These are phyloP conservation scores for Crithidia mellificae DNA, from an alignment of 208 protist genomes.

Conservation along the genomic window DNA sequence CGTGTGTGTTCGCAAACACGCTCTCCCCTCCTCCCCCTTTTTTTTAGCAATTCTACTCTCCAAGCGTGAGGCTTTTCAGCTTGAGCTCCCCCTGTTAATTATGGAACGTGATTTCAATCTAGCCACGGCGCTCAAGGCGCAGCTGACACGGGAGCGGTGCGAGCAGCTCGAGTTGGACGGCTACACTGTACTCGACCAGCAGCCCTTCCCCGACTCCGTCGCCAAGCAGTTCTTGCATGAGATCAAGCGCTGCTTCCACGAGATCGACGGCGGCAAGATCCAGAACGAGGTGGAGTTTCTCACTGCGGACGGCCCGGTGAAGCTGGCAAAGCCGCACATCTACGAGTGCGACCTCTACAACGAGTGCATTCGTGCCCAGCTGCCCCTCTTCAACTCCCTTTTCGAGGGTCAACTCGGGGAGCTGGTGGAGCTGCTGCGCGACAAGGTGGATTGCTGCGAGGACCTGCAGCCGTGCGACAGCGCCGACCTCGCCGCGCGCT, in stretches of 20 bases:
- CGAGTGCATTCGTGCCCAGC: conserved; percentile 25
- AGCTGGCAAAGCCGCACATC: conserved; percentile 53
- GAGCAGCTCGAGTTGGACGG: conserved; percentile 48
- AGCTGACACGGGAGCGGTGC: conserved; percentile 35
- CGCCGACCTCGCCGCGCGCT: conserved; percentile 13
- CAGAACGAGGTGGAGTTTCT: conserved; percentile 53
- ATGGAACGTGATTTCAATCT: conserved; percentile 17
- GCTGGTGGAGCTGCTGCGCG: conserved; percentile 41
- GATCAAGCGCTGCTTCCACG: conserved; percentile 41
- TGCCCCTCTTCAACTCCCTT: conserved; percentile 37
- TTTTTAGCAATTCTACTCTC: background rate
- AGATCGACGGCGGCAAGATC: conserved; percentile 31
- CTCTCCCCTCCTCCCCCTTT: background rate
- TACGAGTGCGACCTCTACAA: conserved; percentile 62
- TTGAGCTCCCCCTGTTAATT: too few species aligned
- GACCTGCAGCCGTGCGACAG: conserved; percentile 33
- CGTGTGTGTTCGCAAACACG: background rate
- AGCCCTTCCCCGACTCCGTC: conserved; percentile 23
- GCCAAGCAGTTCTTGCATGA: conserved; percentile 32
- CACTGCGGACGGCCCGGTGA: conserved; percentile 42
- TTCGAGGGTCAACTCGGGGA: conserved; percentile 40
- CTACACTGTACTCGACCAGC: conserved; percentile 35
- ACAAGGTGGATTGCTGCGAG: conserved; percentile 34
- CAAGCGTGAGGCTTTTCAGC: too few species aligned
- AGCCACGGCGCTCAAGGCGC: conserved; percentile 18